phyloP scores from a whole-genome alignment of 2,329 filamentous ascomycete species.

The Aaosphaeria pasadenensis region DNA sequence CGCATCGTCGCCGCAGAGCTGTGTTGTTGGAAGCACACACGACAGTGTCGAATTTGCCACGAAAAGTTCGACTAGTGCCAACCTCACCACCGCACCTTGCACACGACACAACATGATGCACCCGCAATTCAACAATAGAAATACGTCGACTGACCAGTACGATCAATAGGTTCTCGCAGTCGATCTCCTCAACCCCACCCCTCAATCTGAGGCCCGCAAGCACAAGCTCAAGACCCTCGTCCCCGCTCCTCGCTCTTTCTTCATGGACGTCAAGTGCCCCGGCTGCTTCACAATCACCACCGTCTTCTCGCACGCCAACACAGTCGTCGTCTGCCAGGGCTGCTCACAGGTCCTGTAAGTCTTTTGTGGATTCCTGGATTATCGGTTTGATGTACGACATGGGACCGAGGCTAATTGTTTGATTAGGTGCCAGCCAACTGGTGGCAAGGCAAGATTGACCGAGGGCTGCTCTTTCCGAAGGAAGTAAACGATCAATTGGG shows the following conservation, averaged over 20 bases:
- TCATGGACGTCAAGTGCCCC: constrained; percentile 99
- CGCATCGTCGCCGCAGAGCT: constrained; percentile 1
- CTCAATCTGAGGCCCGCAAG: constrained; percentile 85
- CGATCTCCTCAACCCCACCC: constrained; percentile 98
- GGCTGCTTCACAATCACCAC: constrained; percentile 99
- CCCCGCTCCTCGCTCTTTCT: constrained; percentile 96
- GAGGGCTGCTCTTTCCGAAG: constrained; percentile 99
- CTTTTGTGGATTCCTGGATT: constrained; percentile 1
- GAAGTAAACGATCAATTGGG: constrained; percentile 70
- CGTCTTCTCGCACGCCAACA: constrained; percentile 99
- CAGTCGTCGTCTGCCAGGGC: constrained; percentile 97
- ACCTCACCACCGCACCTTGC: constrained; percentile 2
- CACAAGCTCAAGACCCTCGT: constrained; percentile 99
- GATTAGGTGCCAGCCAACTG: constrained; percentile 83
- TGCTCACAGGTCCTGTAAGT: constrained; percentile 89
- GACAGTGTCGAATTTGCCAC: constrained; percentile 29
- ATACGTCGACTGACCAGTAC: constrained; percentile 10
- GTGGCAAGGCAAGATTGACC: constrained; percentile 97
- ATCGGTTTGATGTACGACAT: background rate
- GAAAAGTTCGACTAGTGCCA: constrained; percentile 19
- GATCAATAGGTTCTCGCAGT: constrained; percentile 95
- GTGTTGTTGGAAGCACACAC: constrained; percentile 26
- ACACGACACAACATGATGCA: too few relatives aligned
- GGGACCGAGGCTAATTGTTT: constrained; percentile 17
- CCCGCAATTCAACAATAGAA: constrained; percentile 4